phyloP scores from a whole-genome alignment of 2,329 filamentous ascomycete species.

The Elsinoe batatas region DNA sequence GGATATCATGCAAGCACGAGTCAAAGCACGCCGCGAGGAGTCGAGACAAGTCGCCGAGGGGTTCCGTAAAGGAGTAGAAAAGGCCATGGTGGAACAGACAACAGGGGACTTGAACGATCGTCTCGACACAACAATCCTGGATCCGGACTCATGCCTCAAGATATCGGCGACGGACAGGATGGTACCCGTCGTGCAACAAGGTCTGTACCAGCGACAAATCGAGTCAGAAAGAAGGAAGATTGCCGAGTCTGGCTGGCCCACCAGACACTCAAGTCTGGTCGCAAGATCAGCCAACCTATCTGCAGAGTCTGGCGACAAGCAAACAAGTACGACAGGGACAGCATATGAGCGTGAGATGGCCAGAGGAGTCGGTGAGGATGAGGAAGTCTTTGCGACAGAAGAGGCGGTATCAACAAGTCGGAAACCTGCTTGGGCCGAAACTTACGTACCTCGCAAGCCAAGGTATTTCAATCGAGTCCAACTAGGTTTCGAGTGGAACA shows the following conservation, averaged over 20 bases:
- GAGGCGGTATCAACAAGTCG: slow-evolving; percentile 59
- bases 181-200: slow-evolving; percentile 49
- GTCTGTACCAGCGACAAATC: slow-evolving; percentile 28
- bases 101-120: not conserved
- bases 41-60: slow-evolving; percentile 57
- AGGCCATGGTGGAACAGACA: not conserved
- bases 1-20: slow-evolving; percentile 60
- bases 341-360: slow-evolving; percentile 89
- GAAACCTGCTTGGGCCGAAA: slow-evolving; percentile 69
- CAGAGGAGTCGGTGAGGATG: slow-evolving; percentile 80
- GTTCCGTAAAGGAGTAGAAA: slow-evolving; percentile 20
- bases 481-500: slow-evolving; percentile 99
- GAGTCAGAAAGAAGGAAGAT: not conserved
- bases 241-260: not conserved
- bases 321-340: slow-evolving; percentile 63
- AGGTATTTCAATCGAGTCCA: slow-evolving; percentile 96
- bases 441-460: slow-evolving; percentile 83
- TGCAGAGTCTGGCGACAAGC: slow-evolving; percentile 45
- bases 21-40: slow-evolving; percentile 55
- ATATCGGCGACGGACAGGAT: slow-evolving; percentile 54
- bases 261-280: not conserved
- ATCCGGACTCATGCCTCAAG: slow-evolving; percentile 58
- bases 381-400: slow-evolving; percentile 90
- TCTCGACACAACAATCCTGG: slow-evolving; percentile 30
- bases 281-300: not conserved